These are phyloP conservation scores for Fusarium sublunatum DNA, from an alignment of 2,329 filamentous ascomycete genomes.

Conservation along the genomic window DNA sequence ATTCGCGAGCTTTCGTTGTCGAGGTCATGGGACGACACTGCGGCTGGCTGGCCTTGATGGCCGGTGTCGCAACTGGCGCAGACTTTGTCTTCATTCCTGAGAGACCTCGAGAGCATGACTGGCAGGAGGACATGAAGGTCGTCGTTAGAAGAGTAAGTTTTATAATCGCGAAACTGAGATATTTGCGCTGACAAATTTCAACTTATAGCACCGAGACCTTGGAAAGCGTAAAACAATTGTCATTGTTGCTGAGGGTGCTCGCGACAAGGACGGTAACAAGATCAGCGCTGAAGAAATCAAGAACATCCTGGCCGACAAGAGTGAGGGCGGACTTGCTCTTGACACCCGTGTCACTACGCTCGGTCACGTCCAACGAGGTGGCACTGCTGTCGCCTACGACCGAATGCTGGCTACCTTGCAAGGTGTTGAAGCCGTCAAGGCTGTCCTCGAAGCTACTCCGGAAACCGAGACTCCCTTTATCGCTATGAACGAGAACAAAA, in stretches of 20 bases:
- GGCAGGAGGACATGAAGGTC: slow-evolving; percentile 87
- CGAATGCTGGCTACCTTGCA: slow-evolving; percentile 92
- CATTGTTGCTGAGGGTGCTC: slow-evolving; percentile 94
- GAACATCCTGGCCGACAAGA: slow-evolving; percentile 81
- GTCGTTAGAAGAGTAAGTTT: slow-evolving; percentile 75
- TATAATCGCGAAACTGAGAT: background rate
- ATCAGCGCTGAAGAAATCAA: slow-evolving; percentile 87
- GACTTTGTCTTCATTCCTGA: slow-evolving; percentile 98
- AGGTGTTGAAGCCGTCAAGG: slow-evolving; percentile 92
- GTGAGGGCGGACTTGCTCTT: slow-evolving; percentile 74
- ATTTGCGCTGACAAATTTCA: slow-evolving; percentile 26
- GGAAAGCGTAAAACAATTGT: slow-evolving; percentile 99
- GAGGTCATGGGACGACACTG: slow-evolving; percentile 99
- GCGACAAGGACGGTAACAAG: slow-evolving; percentile 84
- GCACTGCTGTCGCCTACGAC: slow-evolving; percentile 92
- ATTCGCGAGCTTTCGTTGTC: slow-evolving; percentile 95
- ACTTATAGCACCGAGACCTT: slow-evolving; percentile 77
- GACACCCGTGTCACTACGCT: slow-evolving; percentile 96
- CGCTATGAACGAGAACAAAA: slow-evolving; percentile 97
- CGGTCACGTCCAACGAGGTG: slow-evolving; percentile 97
- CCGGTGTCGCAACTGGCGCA: slow-evolving; percentile 91
- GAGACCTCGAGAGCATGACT: slow-evolving; percentile 86
- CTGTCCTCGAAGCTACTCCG: slow-evolving; percentile 88
- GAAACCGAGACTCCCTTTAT: slow-evolving; percentile 94
- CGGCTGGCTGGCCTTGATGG: slow-evolving; percentile 96